A percentile compares a stretch with the other conserved stretches of the same genome.
These are phyloP conservation scores for Tolypocladium ophioglossoides DNA, from an alignment of 2,329 filamentous ascomycete species.

Conservation along the genomic window DNA sequence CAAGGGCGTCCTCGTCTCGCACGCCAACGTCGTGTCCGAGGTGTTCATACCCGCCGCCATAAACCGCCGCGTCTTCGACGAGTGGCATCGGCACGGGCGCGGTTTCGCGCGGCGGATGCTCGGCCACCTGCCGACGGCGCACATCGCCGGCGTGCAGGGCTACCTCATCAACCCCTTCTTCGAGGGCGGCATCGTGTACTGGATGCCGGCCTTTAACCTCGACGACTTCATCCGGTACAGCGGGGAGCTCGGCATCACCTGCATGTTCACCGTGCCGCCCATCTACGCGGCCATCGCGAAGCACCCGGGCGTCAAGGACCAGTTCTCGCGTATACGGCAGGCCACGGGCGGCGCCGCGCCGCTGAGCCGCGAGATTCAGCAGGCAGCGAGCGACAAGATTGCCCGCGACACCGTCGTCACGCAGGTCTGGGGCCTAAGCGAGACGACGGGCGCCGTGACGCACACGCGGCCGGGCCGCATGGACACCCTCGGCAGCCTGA, in stretches of 20 bases:
- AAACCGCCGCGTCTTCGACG: slow-evolving; percentile 16
- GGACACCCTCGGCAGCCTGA: slow-evolving; percentile 36
- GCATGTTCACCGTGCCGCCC: slow-evolving; percentile 49
- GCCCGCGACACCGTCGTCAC: slow-evolving; percentile 27
- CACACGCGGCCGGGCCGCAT: slow-evolving; percentile 26
- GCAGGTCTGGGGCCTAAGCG: slow-evolving; percentile 49
- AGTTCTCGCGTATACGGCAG: slow-evolving; percentile 37
- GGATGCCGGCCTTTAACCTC: slow-evolving; percentile 53
- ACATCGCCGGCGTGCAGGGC: slow-evolving; percentile 34
- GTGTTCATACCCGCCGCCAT: slow-evolving; percentile 18
- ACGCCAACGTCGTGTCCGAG: slow-evolving; percentile 31
- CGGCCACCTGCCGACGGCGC: slow-evolving; percentile 33
- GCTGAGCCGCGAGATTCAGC: slow-evolving; percentile 42
- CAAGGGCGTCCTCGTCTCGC: slow-evolving; percentile 34
- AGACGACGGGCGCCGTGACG: slow-evolving; percentile 41
- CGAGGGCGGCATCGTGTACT: slow-evolving; percentile 40
- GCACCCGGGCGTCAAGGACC: slow-evolving; percentile 40
- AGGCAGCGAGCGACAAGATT: slow-evolving; percentile 37
- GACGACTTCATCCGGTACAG: slow-evolving; percentile 41
- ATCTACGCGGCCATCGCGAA: slow-evolving; percentile 51
- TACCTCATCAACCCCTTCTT: slow-evolving; percentile 31
- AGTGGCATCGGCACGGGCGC: slow-evolving; percentile 12
- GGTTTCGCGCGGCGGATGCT: slow-evolving; percentile 22
- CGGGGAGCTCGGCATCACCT: slow-evolving; percentile 37
- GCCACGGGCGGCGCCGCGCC: slow-evolving; percentile 46